These are phyloP conservation scores for Davidsoniella virescens DNA, from an alignment of 2,329 filamentous ascomycete genomes.

Conservation along the genomic window DNA sequence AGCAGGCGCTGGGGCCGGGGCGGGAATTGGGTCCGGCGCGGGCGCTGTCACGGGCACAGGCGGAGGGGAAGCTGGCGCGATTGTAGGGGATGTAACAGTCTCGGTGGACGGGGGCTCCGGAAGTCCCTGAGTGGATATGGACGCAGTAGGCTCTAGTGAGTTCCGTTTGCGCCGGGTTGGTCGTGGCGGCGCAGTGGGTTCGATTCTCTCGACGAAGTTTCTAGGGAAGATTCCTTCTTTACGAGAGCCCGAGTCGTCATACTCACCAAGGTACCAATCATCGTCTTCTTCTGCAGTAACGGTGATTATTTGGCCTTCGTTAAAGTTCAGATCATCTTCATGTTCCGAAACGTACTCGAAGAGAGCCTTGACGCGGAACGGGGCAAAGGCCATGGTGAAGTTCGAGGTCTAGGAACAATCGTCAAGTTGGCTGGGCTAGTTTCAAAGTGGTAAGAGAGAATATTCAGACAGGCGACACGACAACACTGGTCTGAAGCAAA, in stretches of 20 bases:
- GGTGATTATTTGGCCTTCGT: constrained; percentile 74
- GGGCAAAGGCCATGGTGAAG: constrained; percentile 18
- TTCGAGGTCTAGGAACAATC: background rate
- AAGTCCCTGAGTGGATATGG: constrained; percentile 18
- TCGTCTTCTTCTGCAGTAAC: constrained; percentile 84
- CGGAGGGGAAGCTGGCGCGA: constrained; percentile 16
- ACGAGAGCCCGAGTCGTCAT: constrained; percentile 54
- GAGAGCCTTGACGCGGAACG: constrained; percentile 89
- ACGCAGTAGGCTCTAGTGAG: constrained; percentile 21
- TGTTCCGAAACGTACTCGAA: constrained; percentile 89
- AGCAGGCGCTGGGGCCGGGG: constrained; percentile 12
- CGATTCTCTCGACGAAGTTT: constrained; percentile 95
- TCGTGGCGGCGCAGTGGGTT: constrained; percentile 76
- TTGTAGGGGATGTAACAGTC: constrained; percentile 7
- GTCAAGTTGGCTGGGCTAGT: background rate
- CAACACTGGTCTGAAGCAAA: background rate
- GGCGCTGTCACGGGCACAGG: background rate
- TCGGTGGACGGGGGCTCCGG: constrained; percentile 14
- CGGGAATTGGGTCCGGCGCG: background rate
- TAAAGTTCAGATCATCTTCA: constrained; percentile 86
- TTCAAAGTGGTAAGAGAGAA: background rate
- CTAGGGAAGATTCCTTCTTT: constrained; percentile 81
- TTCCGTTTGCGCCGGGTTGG: constrained; percentile 66
- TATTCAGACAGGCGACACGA: background rate
- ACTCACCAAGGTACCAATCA: constrained; percentile 89